A percentile compares a stretch with the other conserved stretches of the same genome.
Conservation (phyloP, 495 filamentous ascomycete genomes). For the Trichoderma gamsii region DNA sequence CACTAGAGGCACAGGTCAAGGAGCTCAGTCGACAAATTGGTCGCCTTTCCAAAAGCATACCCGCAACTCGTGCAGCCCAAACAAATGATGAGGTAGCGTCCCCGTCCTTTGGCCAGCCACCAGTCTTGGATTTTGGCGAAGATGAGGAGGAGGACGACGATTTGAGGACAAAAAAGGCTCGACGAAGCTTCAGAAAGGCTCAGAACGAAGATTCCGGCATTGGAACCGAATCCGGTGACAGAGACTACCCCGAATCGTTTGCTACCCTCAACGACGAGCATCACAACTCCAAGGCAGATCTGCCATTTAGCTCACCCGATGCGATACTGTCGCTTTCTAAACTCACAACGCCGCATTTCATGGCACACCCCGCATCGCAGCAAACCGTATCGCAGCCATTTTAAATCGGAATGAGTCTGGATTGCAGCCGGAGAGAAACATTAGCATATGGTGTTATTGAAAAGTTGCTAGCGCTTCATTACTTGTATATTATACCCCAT, state of each 20-base stretch:
- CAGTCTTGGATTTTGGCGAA: slow-evolving; percentile 34
- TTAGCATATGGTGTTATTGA: not conserved
- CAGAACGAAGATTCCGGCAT: slow-evolving; percentile 9
- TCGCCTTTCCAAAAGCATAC: slow-evolving; percentile 29
- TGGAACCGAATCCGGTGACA: not conserved
- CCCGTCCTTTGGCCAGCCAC: slow-evolving; percentile 22
- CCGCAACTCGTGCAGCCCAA: slow-evolving; percentile 23
- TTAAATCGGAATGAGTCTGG: not conserved
- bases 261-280: not conserved
- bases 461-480: not conserved
- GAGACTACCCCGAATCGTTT: slow-evolving; percentile 4
- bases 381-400: not conserved
- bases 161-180: not conserved
- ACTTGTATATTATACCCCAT: slow-evolving; percentile 8
- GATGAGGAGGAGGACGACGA: slow-evolving; percentile 31
- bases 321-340: not conserved
- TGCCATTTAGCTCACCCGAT: not conserved
- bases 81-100: slow-evolving; percentile 13
- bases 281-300: not conserved
- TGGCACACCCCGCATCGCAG: not conserved
- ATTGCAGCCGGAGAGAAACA: not conserved
- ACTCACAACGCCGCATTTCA: not conserved
- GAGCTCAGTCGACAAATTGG: slow-evolving; percentile 38
- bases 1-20: slow-evolving; percentile 46
- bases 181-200: not conserved